Base-by-base conservation (phyloP, 371 early-diverging fungal genomes). In the Actinomortierella wolfii region DNA sequence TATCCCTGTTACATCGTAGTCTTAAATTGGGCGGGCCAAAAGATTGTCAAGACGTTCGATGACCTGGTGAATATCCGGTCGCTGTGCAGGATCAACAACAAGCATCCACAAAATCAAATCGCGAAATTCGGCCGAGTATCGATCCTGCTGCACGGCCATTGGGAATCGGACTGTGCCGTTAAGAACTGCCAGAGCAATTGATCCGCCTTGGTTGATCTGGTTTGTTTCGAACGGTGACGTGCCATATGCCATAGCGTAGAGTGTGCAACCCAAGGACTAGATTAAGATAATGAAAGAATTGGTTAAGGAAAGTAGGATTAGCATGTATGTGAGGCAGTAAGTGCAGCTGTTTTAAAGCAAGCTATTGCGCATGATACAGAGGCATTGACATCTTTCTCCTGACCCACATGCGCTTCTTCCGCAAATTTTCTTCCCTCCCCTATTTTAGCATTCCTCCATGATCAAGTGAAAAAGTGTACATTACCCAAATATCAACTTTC, bases 401-500 rank as follows among this genome's bases (percentile, higher is more conserved):
- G n/a, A n/a, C n/a, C n/a, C n/a, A n/a, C n/a, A n/a, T n/a, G 41
- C 15, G 41, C 15, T 41, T 8, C 11, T 41, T 8, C 15, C 41
- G 8, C 41, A 11, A 41, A 45, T 45, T 45, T 17, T 45, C 17
- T 45, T 20, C 45, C 15, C 5, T 45, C 15, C 45, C 15, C 21
- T n/a, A n/a, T n/a, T n/a, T n/a, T n/a, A n/a, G n/a, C n/a, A n/a
- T n/a, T n/a, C n/a, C n/a, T n/a, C n/a, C n/a, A n/a, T 9, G 21
- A 25, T n/a, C n/a, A 57, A n/a, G 17, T 21, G 26, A 29, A 34
- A 20, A 2, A 18, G 23, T 3, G 17, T 3, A 7, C 48, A 67
- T 42, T 77, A 79, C 82, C 93, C 93, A 92, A 5, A 92, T 81
- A 74, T 92, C 93, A 4, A 90, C 89, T 42, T 88, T 86, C 63